phyloP scores from a whole-genome alignment of 306 rosid species.

The Lathyrus oleraceus region DNA sequence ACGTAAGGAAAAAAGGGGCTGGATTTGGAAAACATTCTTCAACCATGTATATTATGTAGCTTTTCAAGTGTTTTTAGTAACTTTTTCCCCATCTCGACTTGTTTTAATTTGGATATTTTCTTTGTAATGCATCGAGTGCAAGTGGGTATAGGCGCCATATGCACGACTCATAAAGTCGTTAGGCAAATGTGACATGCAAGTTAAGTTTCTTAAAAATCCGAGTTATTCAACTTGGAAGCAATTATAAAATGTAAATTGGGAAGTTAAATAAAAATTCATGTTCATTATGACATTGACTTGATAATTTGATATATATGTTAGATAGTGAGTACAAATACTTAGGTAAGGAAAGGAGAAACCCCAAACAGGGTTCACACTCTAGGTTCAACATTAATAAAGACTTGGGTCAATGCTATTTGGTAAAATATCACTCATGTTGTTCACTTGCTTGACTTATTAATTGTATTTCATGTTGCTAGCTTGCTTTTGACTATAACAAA shows the following conservation, averaged over 20 bases:
- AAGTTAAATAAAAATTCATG: neutral
- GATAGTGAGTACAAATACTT: neutral
- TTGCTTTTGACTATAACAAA: neutral
- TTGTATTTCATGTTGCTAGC: neutral
- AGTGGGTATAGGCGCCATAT: neutral
- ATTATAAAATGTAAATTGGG: neutral
- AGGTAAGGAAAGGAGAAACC: neutral
- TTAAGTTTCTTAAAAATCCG: neutral
- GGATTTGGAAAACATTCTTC: conserved; percentile 20
- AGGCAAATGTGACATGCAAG: neutral
- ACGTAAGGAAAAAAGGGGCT: conserved; percentile 4
- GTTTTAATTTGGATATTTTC: conserved; percentile 10
- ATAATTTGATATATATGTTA: conserved; percentile 6
- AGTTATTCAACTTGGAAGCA: conserved; percentile 9
- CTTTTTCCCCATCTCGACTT: neutral
- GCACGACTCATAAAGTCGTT: conserved; percentile 3
- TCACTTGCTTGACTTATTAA: neutral
- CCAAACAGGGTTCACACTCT: neutral
- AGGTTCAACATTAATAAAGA: conserved; percentile 2
- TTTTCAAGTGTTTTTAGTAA: conserved; percentile 6
- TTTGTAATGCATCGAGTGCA: neutral
- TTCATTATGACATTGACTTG: conserved; percentile 11
- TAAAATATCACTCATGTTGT: conserved; percentile 7
- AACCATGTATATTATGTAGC: neutral
- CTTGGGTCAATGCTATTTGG: conserved; percentile 7